phyloP scores from a whole-genome alignment of 495 filamentous ascomycete species.

The Podospora pseudocomata region DNA sequence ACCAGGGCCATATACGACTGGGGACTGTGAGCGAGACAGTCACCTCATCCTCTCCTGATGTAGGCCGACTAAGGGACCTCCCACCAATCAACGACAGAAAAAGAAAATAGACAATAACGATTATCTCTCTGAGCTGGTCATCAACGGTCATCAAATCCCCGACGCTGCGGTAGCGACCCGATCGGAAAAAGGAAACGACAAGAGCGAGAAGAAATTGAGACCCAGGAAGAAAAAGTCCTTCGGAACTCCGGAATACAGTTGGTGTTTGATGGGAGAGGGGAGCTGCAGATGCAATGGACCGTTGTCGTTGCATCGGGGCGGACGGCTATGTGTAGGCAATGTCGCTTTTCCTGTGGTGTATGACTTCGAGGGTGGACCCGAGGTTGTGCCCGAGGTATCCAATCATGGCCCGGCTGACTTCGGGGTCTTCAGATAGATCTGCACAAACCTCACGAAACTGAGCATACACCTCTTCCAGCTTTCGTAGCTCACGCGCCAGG shows the following conservation, averaged over 20 bases:
- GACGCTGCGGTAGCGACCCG: neutral
- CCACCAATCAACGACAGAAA: neutral
- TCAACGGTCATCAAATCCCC: constrained; percentile 11
- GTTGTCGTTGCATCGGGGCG: constrained; percentile 6
- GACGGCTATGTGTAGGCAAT: constrained; percentile 20
- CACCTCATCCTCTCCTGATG: neutral
- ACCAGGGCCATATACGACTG: neutral
- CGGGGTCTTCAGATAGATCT: constrained; percentile 39
- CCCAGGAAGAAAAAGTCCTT: neutral
- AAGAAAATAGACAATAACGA: constrained; percentile 18
- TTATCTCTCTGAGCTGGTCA: constrained; percentile 18
- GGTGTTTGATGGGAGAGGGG: neutral
- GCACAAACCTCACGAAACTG: constrained; percentile 42
- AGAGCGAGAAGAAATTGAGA: constrained; percentile 1
- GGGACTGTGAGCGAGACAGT: neutral
- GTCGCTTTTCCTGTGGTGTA: constrained; percentile 37
- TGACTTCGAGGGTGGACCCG: constrained; percentile 33
- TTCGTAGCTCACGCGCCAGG: constrained; percentile 44
- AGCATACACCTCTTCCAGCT: constrained; percentile 42
- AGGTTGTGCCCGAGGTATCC: constrained; percentile 42
- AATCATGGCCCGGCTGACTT: constrained; percentile 42
- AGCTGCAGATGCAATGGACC: constrained; percentile 3
- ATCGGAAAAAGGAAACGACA: neutral
- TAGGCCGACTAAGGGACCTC: neutral
- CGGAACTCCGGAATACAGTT: constrained; percentile 4